phyloP scores from a whole-genome alignment of 306 rosid species.

The Cucumis sativus region DNA sequence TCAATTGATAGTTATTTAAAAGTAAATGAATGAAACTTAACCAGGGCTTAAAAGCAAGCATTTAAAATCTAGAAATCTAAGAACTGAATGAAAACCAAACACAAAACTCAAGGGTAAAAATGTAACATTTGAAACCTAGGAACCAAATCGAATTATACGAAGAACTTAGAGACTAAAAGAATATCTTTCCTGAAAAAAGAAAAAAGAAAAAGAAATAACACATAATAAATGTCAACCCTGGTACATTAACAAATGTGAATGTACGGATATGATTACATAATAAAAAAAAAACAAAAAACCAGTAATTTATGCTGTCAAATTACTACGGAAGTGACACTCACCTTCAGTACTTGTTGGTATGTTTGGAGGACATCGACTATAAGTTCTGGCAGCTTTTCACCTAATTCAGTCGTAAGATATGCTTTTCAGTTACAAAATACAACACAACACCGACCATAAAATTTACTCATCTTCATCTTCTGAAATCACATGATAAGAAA shows the following conservation, averaged over 20 bases:
- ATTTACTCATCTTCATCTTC: neutral
- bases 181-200: no score
- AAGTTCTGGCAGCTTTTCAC: slow-evolving; percentile 41
- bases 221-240: neutral
- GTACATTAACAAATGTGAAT: neutral
- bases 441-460: neutral
- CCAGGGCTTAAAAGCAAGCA: no score
- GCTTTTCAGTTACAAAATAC: neutral
- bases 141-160: no score
- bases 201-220: neutral
- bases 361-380: slow-evolving; percentile 67
- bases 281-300: no score
- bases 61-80: no score
- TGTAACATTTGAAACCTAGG: no score
- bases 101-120: no score
- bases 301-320: neutral
- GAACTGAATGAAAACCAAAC: no score
- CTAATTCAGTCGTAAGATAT: slow-evolving; percentile 27
- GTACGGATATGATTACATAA: neutral
- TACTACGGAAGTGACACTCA: slow-evolving; percentile 17
- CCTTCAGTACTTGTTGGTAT: slow-evolving; percentile 62
- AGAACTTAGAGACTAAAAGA: no score
- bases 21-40: no score
- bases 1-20: no score
- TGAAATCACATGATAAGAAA: slow-evolving; percentile 4